Conservation (phyloP, 2,329 filamentous ascomycete species). For the Tolypocladium capitatum region DNA sequence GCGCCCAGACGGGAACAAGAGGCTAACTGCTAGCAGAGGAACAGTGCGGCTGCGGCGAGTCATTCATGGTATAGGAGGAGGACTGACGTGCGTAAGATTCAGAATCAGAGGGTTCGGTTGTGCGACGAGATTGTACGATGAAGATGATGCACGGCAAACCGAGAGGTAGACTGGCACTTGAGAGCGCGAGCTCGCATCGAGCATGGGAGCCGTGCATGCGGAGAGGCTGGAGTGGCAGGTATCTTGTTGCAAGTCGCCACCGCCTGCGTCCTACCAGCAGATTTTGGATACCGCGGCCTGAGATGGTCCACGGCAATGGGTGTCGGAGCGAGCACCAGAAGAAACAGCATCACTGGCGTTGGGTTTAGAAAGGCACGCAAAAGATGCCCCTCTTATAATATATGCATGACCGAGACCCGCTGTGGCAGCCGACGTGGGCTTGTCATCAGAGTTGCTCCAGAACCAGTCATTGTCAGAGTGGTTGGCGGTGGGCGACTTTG, state of each 20-base stretch:
- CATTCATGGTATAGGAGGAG: slow-evolving; percentile 61
- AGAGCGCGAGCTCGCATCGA: neutral
- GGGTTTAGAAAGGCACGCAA: slow-evolving; percentile 2
- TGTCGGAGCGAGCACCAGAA: neutral
- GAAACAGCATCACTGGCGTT: neutral
- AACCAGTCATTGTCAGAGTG: no score
- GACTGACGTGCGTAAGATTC: neutral
- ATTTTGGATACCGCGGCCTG: neutral
- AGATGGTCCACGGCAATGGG: neutral
- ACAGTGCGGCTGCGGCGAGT: slow-evolving; percentile 91
- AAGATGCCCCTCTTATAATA: neutral
- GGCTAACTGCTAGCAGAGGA: slow-evolving; percentile 51
- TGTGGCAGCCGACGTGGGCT: neutral
- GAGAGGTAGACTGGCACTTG: neutral
- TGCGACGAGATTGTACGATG: neutral
- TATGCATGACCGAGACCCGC: neutral
- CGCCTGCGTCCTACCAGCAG: neutral
- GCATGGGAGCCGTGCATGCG: neutral
- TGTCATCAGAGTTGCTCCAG: neutral
- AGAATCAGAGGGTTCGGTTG: no score
- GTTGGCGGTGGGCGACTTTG: neutral
- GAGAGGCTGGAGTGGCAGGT: neutral
- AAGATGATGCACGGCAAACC: neutral
- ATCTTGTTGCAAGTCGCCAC: neutral
- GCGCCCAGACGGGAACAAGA: slow-evolving; percentile 12